Conservation (phyloP, 805 yeast genomes). For the Brettanomyces sp. region DNA sequence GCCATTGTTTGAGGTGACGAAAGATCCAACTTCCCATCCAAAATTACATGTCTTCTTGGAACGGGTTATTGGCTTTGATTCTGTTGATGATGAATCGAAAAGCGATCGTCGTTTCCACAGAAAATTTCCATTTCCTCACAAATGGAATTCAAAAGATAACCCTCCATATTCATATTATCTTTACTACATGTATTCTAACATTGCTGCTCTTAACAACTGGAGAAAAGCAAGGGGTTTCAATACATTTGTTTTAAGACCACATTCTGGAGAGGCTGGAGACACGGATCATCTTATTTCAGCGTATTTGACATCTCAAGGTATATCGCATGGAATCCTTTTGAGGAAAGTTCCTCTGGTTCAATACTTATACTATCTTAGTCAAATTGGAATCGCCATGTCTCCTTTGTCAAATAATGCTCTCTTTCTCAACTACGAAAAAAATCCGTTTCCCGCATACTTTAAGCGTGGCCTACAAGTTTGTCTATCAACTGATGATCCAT, state of each 20-base stretch:
- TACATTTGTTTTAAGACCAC: slow-evolving; percentile 93
- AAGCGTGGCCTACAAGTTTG: slow-evolving; percentile 91
- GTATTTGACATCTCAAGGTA: slow-evolving; percentile 81
- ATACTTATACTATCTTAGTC: slow-evolving; percentile 86
- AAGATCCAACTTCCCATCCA: slow-evolving; percentile 82
- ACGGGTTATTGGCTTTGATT: slow-evolving; percentile 94
- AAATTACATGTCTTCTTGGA: slow-evolving; percentile 81
- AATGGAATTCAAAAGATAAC: slow-evolving; percentile 70
- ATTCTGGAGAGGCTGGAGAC: slow-evolving; percentile 99
- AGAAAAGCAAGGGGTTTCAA: slow-evolving; percentile 67
- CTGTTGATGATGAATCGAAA: slow-evolving; percentile 97
- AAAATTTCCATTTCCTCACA: slow-evolving; percentile 76
- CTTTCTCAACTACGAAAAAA: slow-evolving; percentile 91
- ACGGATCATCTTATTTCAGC: slow-evolving; percentile 94
- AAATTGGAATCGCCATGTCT: slow-evolving; percentile 96
- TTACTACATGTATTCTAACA: slow-evolving; percentile 79
- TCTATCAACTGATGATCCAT: slow-evolving; percentile 92
- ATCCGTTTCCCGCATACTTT: slow-evolving; percentile 88
- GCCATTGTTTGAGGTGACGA: slow-evolving; percentile 86
- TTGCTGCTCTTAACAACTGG: slow-evolving; percentile 80
- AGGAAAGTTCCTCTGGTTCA: slow-evolving; percentile 94
- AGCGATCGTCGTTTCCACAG: slow-evolving; percentile 73
- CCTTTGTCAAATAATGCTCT: slow-evolving; percentile 95
- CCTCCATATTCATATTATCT: slow-evolving; percentile 98
- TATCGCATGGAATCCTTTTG: slow-evolving; percentile 88